phyloP scores from a whole-genome alignment of 139 green algal species.

The Picochlorum sp. region DNA sequence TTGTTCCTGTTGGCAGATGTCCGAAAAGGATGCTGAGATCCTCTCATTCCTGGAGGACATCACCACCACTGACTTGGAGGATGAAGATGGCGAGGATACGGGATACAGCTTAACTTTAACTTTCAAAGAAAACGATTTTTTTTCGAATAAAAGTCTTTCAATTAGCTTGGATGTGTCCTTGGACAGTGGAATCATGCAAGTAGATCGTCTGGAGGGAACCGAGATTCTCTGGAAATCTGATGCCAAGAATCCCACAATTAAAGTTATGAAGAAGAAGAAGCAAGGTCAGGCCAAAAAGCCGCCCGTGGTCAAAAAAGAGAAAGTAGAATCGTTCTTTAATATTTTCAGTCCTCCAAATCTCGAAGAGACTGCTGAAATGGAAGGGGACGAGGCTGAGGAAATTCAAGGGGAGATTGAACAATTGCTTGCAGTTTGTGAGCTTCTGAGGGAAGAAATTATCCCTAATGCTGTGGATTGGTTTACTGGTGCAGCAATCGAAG shows the following conservation, averaged over 20 bases:
- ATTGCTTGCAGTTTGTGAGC: slow-evolving; percentile 76
- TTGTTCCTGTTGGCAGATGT: slow-evolving; percentile 17
- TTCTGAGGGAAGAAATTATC: slow-evolving; percentile 87
- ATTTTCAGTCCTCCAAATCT: slow-evolving; percentile 69
- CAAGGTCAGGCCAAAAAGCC: slow-evolving; percentile 61
- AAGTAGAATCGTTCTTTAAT: slow-evolving; percentile 82
- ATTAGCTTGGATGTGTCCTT: slow-evolving; percentile 48
- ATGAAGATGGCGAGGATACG: slow-evolving; percentile 20
- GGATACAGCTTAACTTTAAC: slow-evolving; percentile 58
- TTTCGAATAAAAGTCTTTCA: slow-evolving; percentile 51
- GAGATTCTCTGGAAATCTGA: slow-evolving; percentile 81
- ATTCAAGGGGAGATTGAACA: slow-evolving; percentile 80
- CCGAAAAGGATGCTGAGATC: slow-evolving; percentile 80
- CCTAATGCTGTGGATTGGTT: slow-evolving; percentile 77
- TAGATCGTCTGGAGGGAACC: slow-evolving; percentile 34
- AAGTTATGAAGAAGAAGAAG: slow-evolving; percentile 93
- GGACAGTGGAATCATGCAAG: slow-evolving; percentile 44
- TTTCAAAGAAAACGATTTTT: slow-evolving; percentile 84
- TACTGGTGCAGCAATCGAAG: slow-evolving; percentile 76
- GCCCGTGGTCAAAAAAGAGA: slow-evolving; percentile 80
- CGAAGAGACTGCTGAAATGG: slow-evolving; percentile 41
- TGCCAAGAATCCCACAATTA: slow-evolving; percentile 78
- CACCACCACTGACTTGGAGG: slow-evolving; percentile 15
- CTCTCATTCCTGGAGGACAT: slow-evolving; percentile 74
- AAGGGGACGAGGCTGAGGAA: slow-evolving; percentile 53